These are phyloP conservation scores for Penicillium flavigenum DNA, from an alignment of 495 filamentous ascomycete genomes.

Conservation along the genomic window DNA sequence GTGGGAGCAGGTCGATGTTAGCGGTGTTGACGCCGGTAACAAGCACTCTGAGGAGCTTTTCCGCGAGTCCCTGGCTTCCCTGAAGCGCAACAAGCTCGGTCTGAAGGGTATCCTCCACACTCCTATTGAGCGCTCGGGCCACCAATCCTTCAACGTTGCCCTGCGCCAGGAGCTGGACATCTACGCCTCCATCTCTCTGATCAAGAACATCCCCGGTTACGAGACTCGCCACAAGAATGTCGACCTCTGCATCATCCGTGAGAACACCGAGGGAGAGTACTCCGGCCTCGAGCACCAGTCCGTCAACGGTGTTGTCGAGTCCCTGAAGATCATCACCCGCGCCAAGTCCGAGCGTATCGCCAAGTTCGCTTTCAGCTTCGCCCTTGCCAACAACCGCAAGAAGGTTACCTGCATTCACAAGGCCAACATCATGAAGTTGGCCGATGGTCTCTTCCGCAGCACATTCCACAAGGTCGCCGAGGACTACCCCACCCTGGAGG, in stretches of 20 bases:
- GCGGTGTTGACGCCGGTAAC: constrained; percentile 81
- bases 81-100: constrained; percentile 96
- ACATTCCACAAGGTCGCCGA: constrained; percentile 91
- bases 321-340: constrained; percentile 98
- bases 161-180: constrained; percentile 98
- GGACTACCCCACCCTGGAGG: constrained; percentile 89
- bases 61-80: constrained; percentile 87
- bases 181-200: constrained; percentile 94
- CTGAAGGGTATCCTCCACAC: constrained; percentile 97
- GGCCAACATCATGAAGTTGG: constrained; percentile 99
- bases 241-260: constrained; percentile 98
- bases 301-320: constrained; percentile 94
- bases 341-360: constrained; percentile 98
- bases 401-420: constrained; percentile 99
- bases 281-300: constrained; percentile 98
- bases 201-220: constrained; percentile 99
- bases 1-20: constrained; percentile 98
- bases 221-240: constrained; percentile 94
- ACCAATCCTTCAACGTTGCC: constrained; percentile 99
- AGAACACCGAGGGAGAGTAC: constrained; percentile 99
- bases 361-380: constrained; percentile 97
- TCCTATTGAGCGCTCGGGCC: constrained; percentile 91
- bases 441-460: constrained; percentile 96
- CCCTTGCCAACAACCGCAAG: constrained; percentile 94
- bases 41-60: constrained; percentile 93